Conservation (phyloP, 805 yeast species). For the Candida adriatica region DNA sequence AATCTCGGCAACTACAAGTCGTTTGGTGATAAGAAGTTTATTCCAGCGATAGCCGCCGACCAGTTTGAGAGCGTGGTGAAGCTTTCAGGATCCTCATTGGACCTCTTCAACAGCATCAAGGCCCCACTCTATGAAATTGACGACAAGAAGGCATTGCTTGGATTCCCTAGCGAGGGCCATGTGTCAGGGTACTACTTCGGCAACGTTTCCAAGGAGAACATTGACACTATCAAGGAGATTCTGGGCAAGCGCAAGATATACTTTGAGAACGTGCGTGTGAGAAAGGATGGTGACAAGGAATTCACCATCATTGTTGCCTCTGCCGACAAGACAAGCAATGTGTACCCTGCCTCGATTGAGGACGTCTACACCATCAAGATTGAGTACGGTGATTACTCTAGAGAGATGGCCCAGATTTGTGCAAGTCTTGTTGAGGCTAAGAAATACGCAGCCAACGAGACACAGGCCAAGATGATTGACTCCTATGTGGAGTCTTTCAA, state of each 20-base stretch:
- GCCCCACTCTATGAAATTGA: slow-evolving; percentile 43
- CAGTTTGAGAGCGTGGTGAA: slow-evolving; percentile 45
- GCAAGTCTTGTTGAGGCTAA: slow-evolving; percentile 50
- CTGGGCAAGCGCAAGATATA: slow-evolving; percentile 55
- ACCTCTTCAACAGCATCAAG: slow-evolving; percentile 32
- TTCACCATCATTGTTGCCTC: slow-evolving; percentile 69
- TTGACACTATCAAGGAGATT: slow-evolving; percentile 59
- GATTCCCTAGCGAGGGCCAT: slow-evolving; percentile 75
- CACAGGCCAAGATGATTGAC: slow-evolving; percentile 58
- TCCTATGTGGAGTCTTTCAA: slow-evolving; percentile 62
- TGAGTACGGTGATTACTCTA: slow-evolving; percentile 71
- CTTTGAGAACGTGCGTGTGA: slow-evolving; percentile 78
- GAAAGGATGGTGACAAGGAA: slow-evolving; percentile 39
- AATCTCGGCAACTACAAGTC: slow-evolving; percentile 79
- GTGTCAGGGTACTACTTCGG: slow-evolving; percentile 66
- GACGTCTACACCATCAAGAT: slow-evolving; percentile 40
- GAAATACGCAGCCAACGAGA: slow-evolving; percentile 63
- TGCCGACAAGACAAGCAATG: slow-evolving; percentile 42
- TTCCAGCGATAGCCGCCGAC: slow-evolving; percentile 51
- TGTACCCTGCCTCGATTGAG: slow-evolving; percentile 42
- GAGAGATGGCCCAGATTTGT: slow-evolving; percentile 57
- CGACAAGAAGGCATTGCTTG: slow-evolving; percentile 49
- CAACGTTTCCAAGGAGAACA: slow-evolving; percentile 49
- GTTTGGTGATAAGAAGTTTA: slow-evolving; percentile 82
- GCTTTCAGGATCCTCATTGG: slow-evolving; percentile 29